Conservation (phyloP, 306 rosid genomes). For the Ziziphus jujuba region DNA sequence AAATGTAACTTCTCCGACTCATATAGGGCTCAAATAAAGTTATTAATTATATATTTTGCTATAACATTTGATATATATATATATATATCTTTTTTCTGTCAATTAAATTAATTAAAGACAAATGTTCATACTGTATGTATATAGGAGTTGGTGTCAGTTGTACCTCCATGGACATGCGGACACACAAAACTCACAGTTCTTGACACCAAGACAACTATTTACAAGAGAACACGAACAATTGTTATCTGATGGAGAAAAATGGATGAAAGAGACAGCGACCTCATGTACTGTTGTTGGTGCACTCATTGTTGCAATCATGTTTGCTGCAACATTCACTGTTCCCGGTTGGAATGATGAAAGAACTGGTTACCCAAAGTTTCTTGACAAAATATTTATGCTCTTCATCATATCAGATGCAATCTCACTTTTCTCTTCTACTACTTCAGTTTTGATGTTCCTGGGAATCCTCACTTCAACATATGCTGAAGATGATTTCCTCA, state of each 20-base stretch:
- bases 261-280: conserved; percentile 48
- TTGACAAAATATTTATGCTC: not conserved
- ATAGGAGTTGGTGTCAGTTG: not conserved
- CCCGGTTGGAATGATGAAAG: conserved; percentile 6
- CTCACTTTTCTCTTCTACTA: too few relatives aligned
- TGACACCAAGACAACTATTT: conserved; percentile 35
- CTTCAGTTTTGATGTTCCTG: too few relatives aligned
- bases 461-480: too few relatives aligned
- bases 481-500: too few relatives aligned
- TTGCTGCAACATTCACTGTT: conserved; percentile 36
- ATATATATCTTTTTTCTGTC: too few relatives aligned
- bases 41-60: too few relatives aligned
- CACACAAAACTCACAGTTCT: not conserved
- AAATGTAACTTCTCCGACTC: too few relatives aligned
- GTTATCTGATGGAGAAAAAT: conserved; percentile 29
- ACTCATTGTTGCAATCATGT: conserved; percentile 37
- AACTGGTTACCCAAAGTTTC: conserved; percentile 19
- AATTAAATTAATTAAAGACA: too few relatives aligned
- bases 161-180: not conserved
- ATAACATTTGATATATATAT: too few relatives aligned
- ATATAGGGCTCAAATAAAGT: too few relatives aligned
- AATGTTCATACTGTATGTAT: not conserved
- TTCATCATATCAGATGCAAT: too few relatives aligned
- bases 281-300: conserved; percentile 49
- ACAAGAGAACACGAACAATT: conserved; percentile 24